Evolutionary conservation across 208 protist species (phyloP), one percentile per base, ranked within the genome.

Genomic region (Leishmania turanica): DNA sequence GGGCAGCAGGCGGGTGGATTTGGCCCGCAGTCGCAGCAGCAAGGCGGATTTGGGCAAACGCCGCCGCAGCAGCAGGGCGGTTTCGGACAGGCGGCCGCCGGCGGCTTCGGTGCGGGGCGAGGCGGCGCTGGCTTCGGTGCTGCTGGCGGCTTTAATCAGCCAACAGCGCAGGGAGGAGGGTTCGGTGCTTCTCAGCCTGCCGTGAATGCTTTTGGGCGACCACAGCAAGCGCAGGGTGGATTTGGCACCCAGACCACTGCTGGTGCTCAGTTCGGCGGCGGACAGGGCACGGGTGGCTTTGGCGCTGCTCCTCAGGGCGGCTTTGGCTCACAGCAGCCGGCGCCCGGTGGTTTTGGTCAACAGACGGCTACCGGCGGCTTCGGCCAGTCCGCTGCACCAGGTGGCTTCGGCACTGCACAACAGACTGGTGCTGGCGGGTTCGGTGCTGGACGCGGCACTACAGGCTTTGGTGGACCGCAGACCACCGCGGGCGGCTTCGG

Each of bases 1-100:
- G 87, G 87, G 31, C 88, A 90, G 80, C 76, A 79, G 70, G 27
- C 74, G 21, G 87, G 86, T 60, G 91, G 81, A 34, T 94, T 93
- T 82, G 89, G 88, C 7, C 88, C 91, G 54, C 64, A 79, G 47
- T 78, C 58, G 40, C 83, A 74, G 56, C 86, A 78, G 60, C 80
- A 65, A 65, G 66, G 77, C 49, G 88, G 84, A 27, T 91, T 91
- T 68, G 88, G 88, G 17, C 78, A 83, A 68, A 80, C 83, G 19
- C 69, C 19, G 37, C 70, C 31, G 54, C 65, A 27, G 47, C 77
- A 80, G 27, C 62, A 66, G 8, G 51, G 77, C 31, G 84, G 72
- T 19, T 89, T 89, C 75, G 80, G 80, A 53, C 83, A 89, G 49
- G 78, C 70, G n/a, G 82, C 72, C 72, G 69, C 77, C 60, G 81